Conservation (phyloP, 495 filamentous ascomycete species). For the Penicillium angulare region DNA sequence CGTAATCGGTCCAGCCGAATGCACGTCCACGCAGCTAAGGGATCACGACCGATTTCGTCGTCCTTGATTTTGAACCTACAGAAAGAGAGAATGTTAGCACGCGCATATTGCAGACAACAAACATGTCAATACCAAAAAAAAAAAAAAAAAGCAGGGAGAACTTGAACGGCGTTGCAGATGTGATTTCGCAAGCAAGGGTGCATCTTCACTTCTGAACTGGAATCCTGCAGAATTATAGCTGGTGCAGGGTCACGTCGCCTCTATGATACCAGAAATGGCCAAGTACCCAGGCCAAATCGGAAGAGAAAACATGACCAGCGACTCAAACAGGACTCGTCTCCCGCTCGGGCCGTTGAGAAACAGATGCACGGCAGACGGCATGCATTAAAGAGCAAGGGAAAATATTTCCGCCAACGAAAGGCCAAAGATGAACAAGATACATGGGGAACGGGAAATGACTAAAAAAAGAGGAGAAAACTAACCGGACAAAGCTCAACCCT, state of each 20-base stretch:
- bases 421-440: not conserved
- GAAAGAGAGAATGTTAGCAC: constrained; percentile 11
- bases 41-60: constrained; percentile 71
- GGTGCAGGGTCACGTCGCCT: not conserved
- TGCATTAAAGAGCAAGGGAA: not conserved
- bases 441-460: constrained; percentile 8
- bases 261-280: too few relatives aligned
- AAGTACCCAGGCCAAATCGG: not conserved
- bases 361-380: not conserved
- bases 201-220: not conserved
- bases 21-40: constrained; percentile 83
- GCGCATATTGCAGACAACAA: not conserved
- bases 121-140: not conserved
- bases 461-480: constrained; percentile 24
- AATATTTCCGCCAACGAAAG: not conserved
- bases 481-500: constrained; percentile 79
- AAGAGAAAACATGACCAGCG: not conserved
- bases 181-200: not conserved
- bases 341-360: too few relatives aligned
- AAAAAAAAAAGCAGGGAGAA: not conserved
- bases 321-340: not conserved
- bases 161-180: constrained; percentile 8
- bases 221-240: not conserved
- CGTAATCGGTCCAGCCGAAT: constrained; percentile 77
- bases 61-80: constrained; percentile 83